Evolutionary conservation across 495 filamentous ascomycete genomes (phyloP).

Genomic region (Penicillium maclennaniae): DNA sequence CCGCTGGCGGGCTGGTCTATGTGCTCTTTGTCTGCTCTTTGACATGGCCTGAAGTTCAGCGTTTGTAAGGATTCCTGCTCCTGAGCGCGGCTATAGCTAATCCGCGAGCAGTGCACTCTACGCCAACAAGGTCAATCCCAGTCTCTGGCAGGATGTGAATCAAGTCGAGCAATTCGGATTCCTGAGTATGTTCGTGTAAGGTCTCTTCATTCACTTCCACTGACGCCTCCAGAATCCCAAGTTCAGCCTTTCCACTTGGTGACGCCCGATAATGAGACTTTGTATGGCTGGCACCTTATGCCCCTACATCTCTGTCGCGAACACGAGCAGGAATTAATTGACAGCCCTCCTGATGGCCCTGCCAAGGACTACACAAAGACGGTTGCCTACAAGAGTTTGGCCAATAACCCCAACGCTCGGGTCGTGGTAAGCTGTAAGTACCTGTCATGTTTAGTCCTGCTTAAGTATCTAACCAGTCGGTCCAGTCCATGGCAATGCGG

Average conservation of each 20-base stretch:
- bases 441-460: background rate
- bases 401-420: conserved; percentile 50
- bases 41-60: conserved; percentile 48
- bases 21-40: conserved; percentile 44
- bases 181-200: conserved; percentile 52
- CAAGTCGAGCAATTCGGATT: conserved; percentile 78
- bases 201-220: background rate
- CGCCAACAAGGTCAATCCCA: conserved; percentile 66
- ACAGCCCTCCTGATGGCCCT: conserved; percentile 40
- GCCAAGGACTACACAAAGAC: conserved; percentile 42
- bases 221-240: conserved; percentile 47
- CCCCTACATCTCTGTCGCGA: conserved; percentile 51
- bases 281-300: conserved; percentile 61
- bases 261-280: conserved; percentile 54
- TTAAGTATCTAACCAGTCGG: background rate
- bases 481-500: conserved; percentile 48
- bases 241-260: conserved; percentile 54
- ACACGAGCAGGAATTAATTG: conserved; percentile 44
- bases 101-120: conserved; percentile 61
- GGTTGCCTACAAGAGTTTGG: conserved; percentile 49
- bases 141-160: conserved; percentile 65
- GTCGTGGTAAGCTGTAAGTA: conserved; percentile 54
- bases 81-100: conserved; percentile 6
- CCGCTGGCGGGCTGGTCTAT: conserved; percentile 48
- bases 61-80: conserved; percentile 36